Evolutionary conservation across 306 rosid genomes (phyloP).

Genomic region (Rubus idaeus): DNA sequence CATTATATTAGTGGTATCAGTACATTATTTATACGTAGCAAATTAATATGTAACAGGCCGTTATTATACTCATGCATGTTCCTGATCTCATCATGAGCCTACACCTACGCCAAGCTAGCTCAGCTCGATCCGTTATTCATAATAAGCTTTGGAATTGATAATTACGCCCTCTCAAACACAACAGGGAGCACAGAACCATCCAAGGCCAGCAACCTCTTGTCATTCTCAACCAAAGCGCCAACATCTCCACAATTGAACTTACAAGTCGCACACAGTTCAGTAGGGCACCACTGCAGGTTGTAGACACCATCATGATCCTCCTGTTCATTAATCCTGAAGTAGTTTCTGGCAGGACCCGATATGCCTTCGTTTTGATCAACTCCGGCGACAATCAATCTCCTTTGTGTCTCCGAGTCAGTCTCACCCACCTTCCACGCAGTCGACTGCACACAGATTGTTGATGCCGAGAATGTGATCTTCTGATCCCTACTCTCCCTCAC

Average conservation of each 20-base stretch:
- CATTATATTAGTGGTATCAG: not conserved
- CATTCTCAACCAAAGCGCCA: constrained; percentile 46
- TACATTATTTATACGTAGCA: not conserved
- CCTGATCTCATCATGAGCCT: not conserved
- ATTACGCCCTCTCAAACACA: constrained; percentile 28
- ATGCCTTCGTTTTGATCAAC: not conserved
- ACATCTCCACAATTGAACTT: constrained; percentile 36
- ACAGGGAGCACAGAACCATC: constrained; percentile 42
- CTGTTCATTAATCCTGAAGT: constrained; percentile 31
- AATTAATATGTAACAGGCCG: not conserved
- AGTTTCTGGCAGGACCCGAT: not conserved
- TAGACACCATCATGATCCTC: constrained; percentile 16
- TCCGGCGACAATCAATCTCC: constrained; percentile 41
- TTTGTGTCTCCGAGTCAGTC: constrained; percentile 6
- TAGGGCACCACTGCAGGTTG: constrained; percentile 51
- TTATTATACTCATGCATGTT: too few species aligned
- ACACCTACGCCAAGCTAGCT: not conserved
- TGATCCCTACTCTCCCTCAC: constrained; percentile 40
- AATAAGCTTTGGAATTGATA: not conserved
- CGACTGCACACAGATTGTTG: constrained; percentile 25
- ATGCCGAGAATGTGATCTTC: constrained; percentile 34
- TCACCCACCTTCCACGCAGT: constrained; percentile 45
- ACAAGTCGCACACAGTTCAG: constrained; percentile 48
- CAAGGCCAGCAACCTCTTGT: constrained; percentile 50
- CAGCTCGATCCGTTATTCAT: not conserved